These are phyloP conservation scores for Chalciporus piperatus DNA, from an alignment of 768 basidiomycete species.

Conservation along the genomic window DNA sequence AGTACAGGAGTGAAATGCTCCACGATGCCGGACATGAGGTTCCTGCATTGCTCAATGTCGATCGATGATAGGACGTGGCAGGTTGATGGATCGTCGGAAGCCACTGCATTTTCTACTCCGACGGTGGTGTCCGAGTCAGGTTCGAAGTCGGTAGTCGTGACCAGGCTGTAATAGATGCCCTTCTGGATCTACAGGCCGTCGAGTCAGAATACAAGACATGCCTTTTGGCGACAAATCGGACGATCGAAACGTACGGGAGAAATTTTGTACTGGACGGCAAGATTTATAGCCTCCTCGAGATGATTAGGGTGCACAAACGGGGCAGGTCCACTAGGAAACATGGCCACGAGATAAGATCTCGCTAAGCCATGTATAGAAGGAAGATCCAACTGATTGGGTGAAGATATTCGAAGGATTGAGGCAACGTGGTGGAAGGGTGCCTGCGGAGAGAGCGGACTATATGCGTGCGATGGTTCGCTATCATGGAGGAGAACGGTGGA, in stretches of 20 bases:
- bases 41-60: slow-evolving; percentile 40
- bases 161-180: slow-evolving; percentile 59
- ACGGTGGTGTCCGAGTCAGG: slow-evolving; percentile 28
- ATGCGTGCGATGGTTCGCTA: background rate
- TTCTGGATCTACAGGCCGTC: slow-evolving; percentile 50
- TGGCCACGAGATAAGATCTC: slow-evolving; percentile 37
- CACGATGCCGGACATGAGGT: slow-evolving; percentile 55
- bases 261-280: slow-evolving; percentile 49
- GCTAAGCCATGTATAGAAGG: slow-evolving; percentile 50
- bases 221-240: background rate
- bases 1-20: slow-evolving; percentile 68
- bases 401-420: slow-evolving; percentile 55
- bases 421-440: slow-evolving; percentile 47
- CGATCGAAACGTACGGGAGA: slow-evolving; percentile 41
- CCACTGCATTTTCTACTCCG: background rate
- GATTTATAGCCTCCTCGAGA: slow-evolving; percentile 50
- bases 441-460: slow-evolving; percentile 46
- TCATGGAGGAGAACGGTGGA: background rate
- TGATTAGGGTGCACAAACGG: slow-evolving; percentile 43
- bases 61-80: slow-evolving; percentile 31
- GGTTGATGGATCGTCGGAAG: slow-evolving; percentile 1
- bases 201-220: background rate
- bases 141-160: slow-evolving; percentile 58
- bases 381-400: slow-evolving; percentile 54
- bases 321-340: slow-evolving; percentile 49